Percentiles rank a stretch among this genome's conserved stretches.
Evolutionary conservation across 352 stramenopile genomes (phyloP).

Genomic region (Globisporangium orthogonon): DNA sequence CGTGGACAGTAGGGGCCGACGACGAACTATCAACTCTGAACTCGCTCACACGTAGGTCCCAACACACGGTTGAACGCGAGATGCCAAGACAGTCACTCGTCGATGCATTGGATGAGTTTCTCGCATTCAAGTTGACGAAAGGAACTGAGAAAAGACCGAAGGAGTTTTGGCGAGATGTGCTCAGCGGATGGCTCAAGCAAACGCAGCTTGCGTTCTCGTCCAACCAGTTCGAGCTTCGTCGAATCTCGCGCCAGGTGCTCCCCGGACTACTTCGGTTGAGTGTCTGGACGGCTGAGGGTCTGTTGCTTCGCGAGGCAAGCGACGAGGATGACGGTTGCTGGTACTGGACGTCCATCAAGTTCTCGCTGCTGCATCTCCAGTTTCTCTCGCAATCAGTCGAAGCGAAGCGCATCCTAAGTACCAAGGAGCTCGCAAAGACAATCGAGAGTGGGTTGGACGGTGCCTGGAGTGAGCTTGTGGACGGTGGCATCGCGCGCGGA

Average conservation of each 20-base stretch:
- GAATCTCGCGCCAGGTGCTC: conserved; percentile 54
- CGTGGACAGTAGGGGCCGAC: conserved; percentile 27
- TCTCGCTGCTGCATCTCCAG: conserved; percentile 32
- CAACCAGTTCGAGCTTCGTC: conserved; percentile 57
- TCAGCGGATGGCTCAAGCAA: conserved; percentile 34
- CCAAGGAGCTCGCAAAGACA: background rate
- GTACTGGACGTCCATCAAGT: conserved; percentile 32
- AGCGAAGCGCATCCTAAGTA: background rate
- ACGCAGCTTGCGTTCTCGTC: conserved; percentile 37
- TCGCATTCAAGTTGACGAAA: conserved; percentile 7
- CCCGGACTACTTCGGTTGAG: conserved; percentile 44
- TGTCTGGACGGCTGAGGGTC: conserved; percentile 35
- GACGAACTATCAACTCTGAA: conserved; percentile 9
- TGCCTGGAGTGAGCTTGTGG: background rate
- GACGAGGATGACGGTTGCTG: conserved; percentile 11
- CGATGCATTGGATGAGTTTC: background rate
- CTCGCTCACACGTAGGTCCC: background rate
- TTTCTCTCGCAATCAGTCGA: conserved; percentile 14
- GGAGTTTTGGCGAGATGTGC: conserved; percentile 27
- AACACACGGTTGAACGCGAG: background rate
- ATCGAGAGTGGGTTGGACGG: background rate
- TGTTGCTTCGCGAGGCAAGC: background rate
- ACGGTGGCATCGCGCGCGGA: too few relatives aligned
- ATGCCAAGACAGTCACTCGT: background rate
- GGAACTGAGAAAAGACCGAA: background rate